These are phyloP conservation scores for Beta lomatogona DNA, from an alignment of 179 eudicot genomes.

Conservation along the genomic window DNA sequence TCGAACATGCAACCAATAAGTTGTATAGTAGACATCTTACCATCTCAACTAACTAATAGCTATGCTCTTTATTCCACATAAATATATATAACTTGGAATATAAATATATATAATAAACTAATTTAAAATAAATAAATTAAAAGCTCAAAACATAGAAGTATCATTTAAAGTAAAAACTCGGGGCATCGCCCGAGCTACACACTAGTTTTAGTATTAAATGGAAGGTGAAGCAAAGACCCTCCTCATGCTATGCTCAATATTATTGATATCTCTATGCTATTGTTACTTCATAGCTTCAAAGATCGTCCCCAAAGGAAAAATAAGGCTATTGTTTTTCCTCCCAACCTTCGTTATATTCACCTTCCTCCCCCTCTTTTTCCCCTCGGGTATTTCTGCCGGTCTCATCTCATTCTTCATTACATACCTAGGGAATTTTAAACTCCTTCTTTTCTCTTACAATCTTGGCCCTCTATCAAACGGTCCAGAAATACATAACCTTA, in stretches of 20 bases:
- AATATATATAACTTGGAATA: no score
- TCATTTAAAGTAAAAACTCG: no score
- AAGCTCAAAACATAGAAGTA: no score
- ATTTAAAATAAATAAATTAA: no score
- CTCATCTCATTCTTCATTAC: constrained; percentile 40
- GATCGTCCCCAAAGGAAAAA: constrained; percentile 28
- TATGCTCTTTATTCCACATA: no score
- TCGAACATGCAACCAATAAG: no score
- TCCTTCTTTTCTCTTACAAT: constrained; percentile 41
- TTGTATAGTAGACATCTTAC: no score
- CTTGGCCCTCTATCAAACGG: constrained; percentile 33
- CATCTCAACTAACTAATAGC: no score
- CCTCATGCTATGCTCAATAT: constrained; percentile 27
- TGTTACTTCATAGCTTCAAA: constrained; percentile 45
- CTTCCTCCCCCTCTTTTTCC: constrained; percentile 34
- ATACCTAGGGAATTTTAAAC: constrained; percentile 55
- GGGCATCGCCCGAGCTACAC: no score
- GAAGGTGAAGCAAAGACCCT: constrained; percentile 21
- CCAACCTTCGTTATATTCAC: constrained; percentile 47
- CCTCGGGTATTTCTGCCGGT: constrained; percentile 20
- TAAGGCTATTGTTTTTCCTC: constrained; percentile 45
- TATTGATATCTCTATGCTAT: constrained; percentile 40
- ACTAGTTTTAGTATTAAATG: constrained; percentile 1
- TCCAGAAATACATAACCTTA: no score
- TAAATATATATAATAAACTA: no score